Conservation (phyloP, 2,329 filamentous ascomycete species). For the Botryosphaeria dothidea region DNA sequence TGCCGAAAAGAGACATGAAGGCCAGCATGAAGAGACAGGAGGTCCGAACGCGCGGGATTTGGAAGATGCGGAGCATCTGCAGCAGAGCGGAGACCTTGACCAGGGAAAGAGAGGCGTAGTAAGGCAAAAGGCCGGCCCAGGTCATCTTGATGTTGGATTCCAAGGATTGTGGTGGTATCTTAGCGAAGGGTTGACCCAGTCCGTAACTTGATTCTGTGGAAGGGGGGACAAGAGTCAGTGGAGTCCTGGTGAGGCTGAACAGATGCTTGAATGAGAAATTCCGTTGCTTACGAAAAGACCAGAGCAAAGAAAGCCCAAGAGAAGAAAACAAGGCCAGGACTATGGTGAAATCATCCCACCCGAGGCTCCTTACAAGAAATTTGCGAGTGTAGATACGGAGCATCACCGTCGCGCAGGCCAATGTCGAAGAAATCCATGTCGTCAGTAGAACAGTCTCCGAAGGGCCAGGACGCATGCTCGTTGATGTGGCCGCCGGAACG, state of each 20-base stretch:
- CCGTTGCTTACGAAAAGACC: background rate
- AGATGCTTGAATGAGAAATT: background rate
- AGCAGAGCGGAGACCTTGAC: conserved; percentile 20
- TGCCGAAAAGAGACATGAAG: conserved; percentile 4
- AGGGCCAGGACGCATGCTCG: background rate
- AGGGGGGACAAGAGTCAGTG: background rate
- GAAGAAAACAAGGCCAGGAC: conserved; percentile 2
- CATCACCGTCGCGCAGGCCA: background rate
- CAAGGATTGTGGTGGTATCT: background rate
- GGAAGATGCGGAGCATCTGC: conserved; percentile 18
- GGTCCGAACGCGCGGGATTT: conserved; percentile 3
- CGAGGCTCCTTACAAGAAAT: conserved; percentile 8
- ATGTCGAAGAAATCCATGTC: conserved; percentile 14
- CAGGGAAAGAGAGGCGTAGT: conserved; percentile 18
- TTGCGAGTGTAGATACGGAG: conserved; percentile 9
- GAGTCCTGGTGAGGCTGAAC: too few relatives aligned
- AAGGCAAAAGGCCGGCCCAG: conserved; percentile 12
- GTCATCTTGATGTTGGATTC: background rate
- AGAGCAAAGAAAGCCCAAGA: background rate
- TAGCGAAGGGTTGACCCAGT: background rate
- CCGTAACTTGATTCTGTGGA: conserved; percentile 1
- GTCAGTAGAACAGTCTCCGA: background rate
- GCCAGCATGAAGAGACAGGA: background rate
- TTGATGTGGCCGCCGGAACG: background rate
- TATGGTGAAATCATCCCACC: conserved; percentile 13